Base-by-base conservation (phyloP, 805 yeast species). In the Pichia gijzeniarum region DNA sequence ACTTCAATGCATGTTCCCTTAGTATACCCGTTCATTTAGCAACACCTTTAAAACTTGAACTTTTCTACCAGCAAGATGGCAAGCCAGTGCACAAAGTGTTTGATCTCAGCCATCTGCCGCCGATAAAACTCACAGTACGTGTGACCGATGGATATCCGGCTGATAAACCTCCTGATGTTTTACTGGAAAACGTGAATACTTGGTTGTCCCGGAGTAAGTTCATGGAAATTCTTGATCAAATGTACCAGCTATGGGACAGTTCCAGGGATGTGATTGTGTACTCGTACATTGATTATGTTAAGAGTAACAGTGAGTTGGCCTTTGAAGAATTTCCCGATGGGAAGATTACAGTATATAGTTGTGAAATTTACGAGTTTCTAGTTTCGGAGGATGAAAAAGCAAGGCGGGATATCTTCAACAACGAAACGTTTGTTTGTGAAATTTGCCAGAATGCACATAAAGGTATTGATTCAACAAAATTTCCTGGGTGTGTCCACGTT, bases 361-460 rank as follows among this genome's bases (percentile, higher is more conserved):
- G 37, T n/a, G 38, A 39, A 1, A 8, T 19, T 4, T 59, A 48
- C 42, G 35, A 44, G 4, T 40, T 41, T 4, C 50, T 54, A 8
- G 25, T 27, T 3, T 10, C 16, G 7, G 47, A 7, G 48, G 54
- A 68, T 45, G 31, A 49, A 13, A n/a, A 47, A 4, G 56, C 55
- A 3, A 53, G 59, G 17, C 35, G 47, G 13, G 43, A 53, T 1
- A 59, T 61, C 12, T 73, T 73, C 49, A 49, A 65, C 5, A 34
- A 44, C 12, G 52, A 55, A 10, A 70, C 79, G 6, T 76, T 71
- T 49, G 53, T 62, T 3, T 80, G 85, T 57, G 74, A 72, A n/a
- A 77, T 80, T 0, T 80, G 86, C 55, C 74, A 76, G 49, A 70
- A 64, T 19, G 69, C 65, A 28, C 62, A 61, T 40, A 74, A 73